Evolutionary conservation across 306 rosid genomes (phyloP).

Genomic region (Prosopis cineraria): DNA sequence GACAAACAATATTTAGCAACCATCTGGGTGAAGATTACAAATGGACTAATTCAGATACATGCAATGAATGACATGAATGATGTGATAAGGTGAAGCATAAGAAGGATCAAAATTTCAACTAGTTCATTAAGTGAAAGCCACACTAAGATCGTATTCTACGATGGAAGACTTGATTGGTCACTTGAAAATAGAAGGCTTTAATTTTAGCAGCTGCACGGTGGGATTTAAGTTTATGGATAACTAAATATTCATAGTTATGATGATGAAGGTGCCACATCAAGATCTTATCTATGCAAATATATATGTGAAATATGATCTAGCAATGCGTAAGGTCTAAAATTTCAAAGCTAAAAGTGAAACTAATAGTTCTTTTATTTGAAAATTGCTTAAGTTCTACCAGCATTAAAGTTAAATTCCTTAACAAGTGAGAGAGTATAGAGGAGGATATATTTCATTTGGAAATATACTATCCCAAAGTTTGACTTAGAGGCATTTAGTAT

Average conservation of each 20-base stretch:
- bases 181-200: constrained; percentile 10
- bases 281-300: not conserved
- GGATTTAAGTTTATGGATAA: constrained; percentile 42
- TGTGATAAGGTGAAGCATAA: constrained; percentile 8
- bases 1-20: constrained; percentile 1
- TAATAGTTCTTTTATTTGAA: not conserved
- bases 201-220: constrained; percentile 24
- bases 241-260: constrained; percentile 3
- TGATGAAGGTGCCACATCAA: constrained; percentile 21
- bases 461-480: no score
- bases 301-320: constrained; percentile 10
- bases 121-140: not conserved
- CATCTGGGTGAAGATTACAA: constrained; percentile 14
- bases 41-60: constrained; percentile 9
- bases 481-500: no score
- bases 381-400: constrained; percentile 9
- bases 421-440: not conserved
- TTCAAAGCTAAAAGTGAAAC: not conserved
- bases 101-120: not conserved
- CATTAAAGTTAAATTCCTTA: not conserved
- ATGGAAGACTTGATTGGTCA: constrained; percentile 30
- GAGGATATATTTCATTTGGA: no score
- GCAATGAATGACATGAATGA: constrained; percentile 31
- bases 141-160: constrained; percentile 3
- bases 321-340: not conserved